Conservation (phyloP, 2,329 filamentous ascomycete species). For the Trichoderma atrobrunneum region DNA sequence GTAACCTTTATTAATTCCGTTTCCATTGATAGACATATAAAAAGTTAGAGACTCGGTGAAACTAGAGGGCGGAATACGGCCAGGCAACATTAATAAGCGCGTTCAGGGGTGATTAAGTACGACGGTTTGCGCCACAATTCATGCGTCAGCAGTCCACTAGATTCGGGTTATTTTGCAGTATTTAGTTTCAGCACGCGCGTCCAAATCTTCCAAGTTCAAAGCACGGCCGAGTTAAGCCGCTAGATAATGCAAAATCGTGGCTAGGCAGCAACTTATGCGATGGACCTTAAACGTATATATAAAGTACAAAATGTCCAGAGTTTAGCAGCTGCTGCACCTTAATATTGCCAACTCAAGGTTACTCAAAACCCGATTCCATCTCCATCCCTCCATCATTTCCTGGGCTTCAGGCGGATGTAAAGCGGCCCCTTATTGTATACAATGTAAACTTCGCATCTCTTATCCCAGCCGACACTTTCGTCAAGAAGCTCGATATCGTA, state of each 20-base stretch:
- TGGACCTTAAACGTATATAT: no score
- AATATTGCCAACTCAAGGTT: not conserved
- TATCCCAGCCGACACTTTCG: constrained; percentile 15
- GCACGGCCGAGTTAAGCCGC: not conserved
- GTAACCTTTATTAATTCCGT: not conserved
- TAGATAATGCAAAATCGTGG: not conserved
- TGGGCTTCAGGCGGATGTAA: not conserved
- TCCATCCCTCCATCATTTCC: not conserved
- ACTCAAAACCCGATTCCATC: no score
- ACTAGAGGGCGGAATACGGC: not conserved
- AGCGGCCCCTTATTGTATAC: constrained; percentile 15
- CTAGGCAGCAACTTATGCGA: not conserved
- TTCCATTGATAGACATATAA: not conserved
- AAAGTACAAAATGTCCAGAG: not conserved
- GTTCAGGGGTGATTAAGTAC: not conserved
- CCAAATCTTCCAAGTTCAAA: not conserved
- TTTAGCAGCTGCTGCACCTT: not conserved
- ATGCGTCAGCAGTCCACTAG: not conserved
- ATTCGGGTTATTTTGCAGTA: not conserved
- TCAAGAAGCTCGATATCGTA: constrained; percentile 30
- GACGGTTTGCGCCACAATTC: not conserved
- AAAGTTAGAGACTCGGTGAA: not conserved
- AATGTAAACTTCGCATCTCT: not conserved
- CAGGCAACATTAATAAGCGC: not conserved
- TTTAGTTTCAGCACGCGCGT: not conserved